Base-by-base conservation (phyloP, 257 asterid species). In the Leonotis leonurus region DNA sequence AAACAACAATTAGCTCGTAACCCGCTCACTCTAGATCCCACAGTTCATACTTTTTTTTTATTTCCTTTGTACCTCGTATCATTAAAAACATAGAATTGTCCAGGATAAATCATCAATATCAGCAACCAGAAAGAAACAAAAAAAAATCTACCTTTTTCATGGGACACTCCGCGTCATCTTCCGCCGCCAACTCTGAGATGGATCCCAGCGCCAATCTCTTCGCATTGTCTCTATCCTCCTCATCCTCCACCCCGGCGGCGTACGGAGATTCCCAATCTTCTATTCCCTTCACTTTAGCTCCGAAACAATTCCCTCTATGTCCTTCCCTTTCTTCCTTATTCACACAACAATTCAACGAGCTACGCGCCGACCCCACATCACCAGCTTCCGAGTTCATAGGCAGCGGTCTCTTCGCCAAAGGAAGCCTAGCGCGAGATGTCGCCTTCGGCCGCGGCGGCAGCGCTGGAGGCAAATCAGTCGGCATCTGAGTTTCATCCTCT, bases 381-480 rank as follows among this genome's bases (percentile, higher is more conserved):
- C 32, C 73, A 13, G 56, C 56, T 36, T 64, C 73, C 13, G 59
- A 68, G 64, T 67, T 70, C 25, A 70, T 48, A 5, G 84, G 90
- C 68, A 83, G 73, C 46, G 73, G 44, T 49, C 89, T 73, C 76
- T 82, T 88, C 29, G 73, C 59, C 1, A 95, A 85, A 2, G 96
- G 98, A 53, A 73, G 85, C 26, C 98, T 78, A 55, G 91, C 75
- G 10, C 84, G 82, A 3, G 90, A 41, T 26, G 80, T 57, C 29
- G 81, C 59, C 89, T 70, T 85, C 6, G 98, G 98, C 56, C 98
- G 78, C 9, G 83, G 50, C 2, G 98, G 98, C 14, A 90, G 89
- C 21, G 82, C 90, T 54, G 98, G 98, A 10, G 94, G 95, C 61
- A 74, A 61, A 78, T 83, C 94, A 76, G 73, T 80, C 2, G 86